Conservation (phyloP, 129 eudicot genomes). For the Helianthus tuberosus region DNA sequence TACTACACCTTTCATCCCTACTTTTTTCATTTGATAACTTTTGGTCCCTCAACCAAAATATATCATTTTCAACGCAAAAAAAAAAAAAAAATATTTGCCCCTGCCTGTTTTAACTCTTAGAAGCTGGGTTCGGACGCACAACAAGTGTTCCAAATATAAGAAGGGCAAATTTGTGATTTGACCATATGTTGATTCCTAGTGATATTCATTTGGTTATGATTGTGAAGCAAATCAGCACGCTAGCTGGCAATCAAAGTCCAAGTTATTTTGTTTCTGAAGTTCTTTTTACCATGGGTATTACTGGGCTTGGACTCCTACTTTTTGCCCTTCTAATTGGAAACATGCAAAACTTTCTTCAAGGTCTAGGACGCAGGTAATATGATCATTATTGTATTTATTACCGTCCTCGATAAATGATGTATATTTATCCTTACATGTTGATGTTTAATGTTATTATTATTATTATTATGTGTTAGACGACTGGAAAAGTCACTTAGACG, state of each 20-base stretch:
- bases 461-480: conserved; percentile 46
- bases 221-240: conserved; percentile 86
- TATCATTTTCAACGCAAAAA: too few relatives aligned
- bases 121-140: too few relatives aligned
- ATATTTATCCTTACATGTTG: background rate
- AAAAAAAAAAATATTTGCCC: too few relatives aligned
- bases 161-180: too few relatives aligned
- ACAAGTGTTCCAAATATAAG: too few relatives aligned
- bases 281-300: conserved; percentile 72
- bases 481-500: conserved; percentile 84
- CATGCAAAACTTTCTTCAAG: conserved; percentile 93
- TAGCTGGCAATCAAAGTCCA: conserved; percentile 85
- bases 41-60: too few relatives aligned
- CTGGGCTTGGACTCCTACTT: conserved; percentile 80
- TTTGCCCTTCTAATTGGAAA: conserved; percentile 92
- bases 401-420: background rate
- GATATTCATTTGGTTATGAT: conserved; percentile 18
- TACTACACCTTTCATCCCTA: too few relatives aligned
- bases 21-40: too few relatives aligned
- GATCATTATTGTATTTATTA: background rate
- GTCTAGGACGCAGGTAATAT: conserved; percentile 80
- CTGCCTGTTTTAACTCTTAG: too few relatives aligned
- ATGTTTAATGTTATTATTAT: background rate
- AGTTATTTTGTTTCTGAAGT: conserved; percentile 87
- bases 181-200: background rate